These are phyloP conservation scores for Hemileccinum rubropunctum DNA, from an alignment of 768 basidiomycete species.

Conservation along the genomic window DNA sequence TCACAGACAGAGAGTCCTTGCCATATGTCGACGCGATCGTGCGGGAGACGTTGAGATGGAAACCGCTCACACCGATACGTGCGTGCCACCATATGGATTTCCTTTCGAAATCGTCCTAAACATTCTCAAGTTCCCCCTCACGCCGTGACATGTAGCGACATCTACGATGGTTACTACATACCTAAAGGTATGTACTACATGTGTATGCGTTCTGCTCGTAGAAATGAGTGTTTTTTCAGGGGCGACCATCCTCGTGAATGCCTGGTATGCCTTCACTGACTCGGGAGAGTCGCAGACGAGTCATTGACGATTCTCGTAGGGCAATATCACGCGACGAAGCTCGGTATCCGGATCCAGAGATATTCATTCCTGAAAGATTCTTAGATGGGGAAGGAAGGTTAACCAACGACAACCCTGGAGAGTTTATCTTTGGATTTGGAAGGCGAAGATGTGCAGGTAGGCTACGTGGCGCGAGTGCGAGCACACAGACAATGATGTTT, in stretches of 20 bases:
- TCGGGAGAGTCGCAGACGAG: neutral
- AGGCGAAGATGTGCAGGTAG: conserved; percentile 6
- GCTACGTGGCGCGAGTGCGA: neutral
- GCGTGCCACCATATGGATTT: neutral
- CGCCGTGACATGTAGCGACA: conserved; percentile 30
- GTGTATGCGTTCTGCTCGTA: neutral
- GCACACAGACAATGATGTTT: too few species aligned
- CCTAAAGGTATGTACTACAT: conserved; percentile 37
- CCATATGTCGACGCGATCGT: conserved; percentile 5
- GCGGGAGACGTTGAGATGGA: neutral
- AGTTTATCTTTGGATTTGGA: conserved; percentile 10
- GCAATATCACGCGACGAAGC: conserved; percentile 12
- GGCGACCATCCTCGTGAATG: neutral
- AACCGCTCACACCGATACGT: neutral
- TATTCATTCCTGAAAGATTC: conserved; percentile 15
- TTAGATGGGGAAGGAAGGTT: conserved; percentile 6
- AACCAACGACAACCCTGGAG: conserved; percentile 6
- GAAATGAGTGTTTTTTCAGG: neutral
- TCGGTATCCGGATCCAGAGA: conserved; percentile 7
- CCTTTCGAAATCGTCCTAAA: neutral
- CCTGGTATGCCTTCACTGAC: conserved; percentile 1
- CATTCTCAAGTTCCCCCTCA: conserved; percentile 16
- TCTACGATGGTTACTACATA: conserved; percentile 46
- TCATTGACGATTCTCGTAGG: neutral
- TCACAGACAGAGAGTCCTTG: conserved; percentile 1